Evolutionary conservation across 1,139 yeast genomes (phyloP).

Genomic region (Geotrichum fermentans): DNA sequence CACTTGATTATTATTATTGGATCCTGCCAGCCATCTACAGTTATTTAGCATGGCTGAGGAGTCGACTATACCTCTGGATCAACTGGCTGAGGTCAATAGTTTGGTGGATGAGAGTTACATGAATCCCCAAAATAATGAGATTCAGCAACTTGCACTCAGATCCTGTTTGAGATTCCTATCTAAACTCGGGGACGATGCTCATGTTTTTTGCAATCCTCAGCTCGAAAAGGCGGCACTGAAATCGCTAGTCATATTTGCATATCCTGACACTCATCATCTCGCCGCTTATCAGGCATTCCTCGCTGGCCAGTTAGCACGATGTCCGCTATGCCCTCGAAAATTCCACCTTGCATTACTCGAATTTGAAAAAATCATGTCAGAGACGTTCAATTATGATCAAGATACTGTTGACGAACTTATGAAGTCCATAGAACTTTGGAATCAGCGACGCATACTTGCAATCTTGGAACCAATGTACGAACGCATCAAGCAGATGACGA

Average conservation of each 20-base stretch:
- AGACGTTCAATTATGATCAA: slow-evolving; percentile 21
- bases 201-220: slow-evolving; percentile 16
- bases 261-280: slow-evolving; percentile 17
- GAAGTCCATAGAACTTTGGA: slow-evolving; percentile 24
- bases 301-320: slow-evolving; percentile 13
- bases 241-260: slow-evolving; percentile 19
- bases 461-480: slow-evolving; percentile 21
- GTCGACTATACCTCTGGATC: slow-evolving; percentile 10
- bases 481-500: slow-evolving; percentile 14
- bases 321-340: slow-evolving; percentile 18
- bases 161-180: slow-evolving; percentile 14
- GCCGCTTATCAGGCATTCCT: slow-evolving; percentile 15
- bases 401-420: slow-evolving; percentile 25
- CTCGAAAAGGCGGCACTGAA: slow-evolving; percentile 17
- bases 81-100: slow-evolving; percentile 10
- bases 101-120: slow-evolving; percentile 18
- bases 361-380: slow-evolving; percentile 16
- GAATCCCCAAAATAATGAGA: slow-evolving; percentile 14
- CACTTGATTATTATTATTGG: no score
- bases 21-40: not conserved
- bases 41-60: not conserved
- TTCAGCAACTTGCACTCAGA: slow-evolving; percentile 17
- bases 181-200: slow-evolving; percentile 12
- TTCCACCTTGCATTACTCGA: slow-evolving; percentile 17
- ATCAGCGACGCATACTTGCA: slow-evolving; percentile 22